Base-by-base conservation (phyloP, 257 asterid species). In the Ophiorrhiza pumila region DNA sequence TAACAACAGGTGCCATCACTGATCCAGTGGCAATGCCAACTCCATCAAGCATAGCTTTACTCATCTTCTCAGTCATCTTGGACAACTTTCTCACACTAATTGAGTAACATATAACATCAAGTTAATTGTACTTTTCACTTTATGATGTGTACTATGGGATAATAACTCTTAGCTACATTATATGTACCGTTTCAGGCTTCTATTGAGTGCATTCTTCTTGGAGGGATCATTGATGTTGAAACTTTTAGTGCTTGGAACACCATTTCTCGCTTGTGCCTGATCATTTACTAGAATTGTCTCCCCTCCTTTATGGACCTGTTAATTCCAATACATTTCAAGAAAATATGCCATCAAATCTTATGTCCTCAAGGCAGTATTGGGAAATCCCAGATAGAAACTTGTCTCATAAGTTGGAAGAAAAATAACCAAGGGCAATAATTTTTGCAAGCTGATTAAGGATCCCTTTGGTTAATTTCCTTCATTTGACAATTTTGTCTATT, bases 301-400 rank as follows among this genome's bases (percentile, higher is more conserved):
- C 59, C 95, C 97, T 60, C 97, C 96, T 71, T 85, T 86, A 1
- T 89, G 96, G 45, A 89, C 91, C 97, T 91, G 84, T n/a, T 67
- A 58, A 45, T 7, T 69, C 14, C 77, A 27, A 31, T 29, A 22
- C 3, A 47, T 31, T 62, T 39, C 47, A 18, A 7, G 34, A n/a
- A 8, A 31, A 46, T 18, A 39, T 39, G 14, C 50, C 3, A 45
- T 45, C 17, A 45, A 45, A 45, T 10, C 14, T 45, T n/a, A n/a
- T n/a, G n/a, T n/a, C n/a, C n/a, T n/a, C n/a, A n/a, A n/a, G n/a
- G n/a, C n/a, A 50, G 23, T 50, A 50, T 8, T 46, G 8, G 32
- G n/a, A n/a, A n/a, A n/a, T n/a, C n/a, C n/a, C n/a, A n/a, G n/a
- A n/a, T 25, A 58, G 13, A 0, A 58, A 56, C 14, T 27, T 5